Conservation (phyloP, 352 stramenopile genomes). For the Globisporangium cystogenes region DNA sequence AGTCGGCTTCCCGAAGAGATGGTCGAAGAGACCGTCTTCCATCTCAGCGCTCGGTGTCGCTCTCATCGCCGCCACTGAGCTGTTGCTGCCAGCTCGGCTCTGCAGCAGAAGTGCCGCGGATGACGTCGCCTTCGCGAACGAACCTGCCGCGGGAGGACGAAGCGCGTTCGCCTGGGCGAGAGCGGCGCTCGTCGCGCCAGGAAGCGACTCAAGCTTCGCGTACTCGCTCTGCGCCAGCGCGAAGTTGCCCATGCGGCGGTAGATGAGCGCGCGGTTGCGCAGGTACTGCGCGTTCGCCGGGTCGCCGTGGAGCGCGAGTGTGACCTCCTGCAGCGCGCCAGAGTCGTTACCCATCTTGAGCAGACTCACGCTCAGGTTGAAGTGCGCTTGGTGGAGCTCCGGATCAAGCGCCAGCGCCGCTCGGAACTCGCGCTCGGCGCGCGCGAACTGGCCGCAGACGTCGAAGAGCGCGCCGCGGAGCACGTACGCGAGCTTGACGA, state of each 20-base stretch:
- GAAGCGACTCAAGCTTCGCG: constrained; percentile 25
- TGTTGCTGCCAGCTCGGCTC: neutral
- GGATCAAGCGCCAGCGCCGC: constrained; percentile 35
- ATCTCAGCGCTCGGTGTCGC: constrained; percentile 22
- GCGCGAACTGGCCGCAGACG: constrained; percentile 28
- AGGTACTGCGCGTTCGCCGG: constrained; percentile 42
- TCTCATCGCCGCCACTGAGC: neutral
- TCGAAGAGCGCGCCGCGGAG: constrained; percentile 58
- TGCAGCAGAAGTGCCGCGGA: constrained; percentile 4
- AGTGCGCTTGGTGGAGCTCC: constrained; percentile 54
- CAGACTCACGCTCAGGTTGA: constrained; percentile 46
- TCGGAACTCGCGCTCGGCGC: constrained; percentile 46
- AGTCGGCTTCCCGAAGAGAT: constrained; percentile 64
- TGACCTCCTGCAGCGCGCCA: constrained; percentile 28
- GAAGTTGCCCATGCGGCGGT: constrained; percentile 46
- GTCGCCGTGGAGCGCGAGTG: constrained; percentile 30
- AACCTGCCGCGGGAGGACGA: neutral
- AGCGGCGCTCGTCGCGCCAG: neutral
- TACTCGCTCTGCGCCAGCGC: constrained; percentile 46
- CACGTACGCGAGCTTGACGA: constrained; percentile 58
- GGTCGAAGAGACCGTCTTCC: constrained; percentile 56
- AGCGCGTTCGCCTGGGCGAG: constrained; percentile 3
- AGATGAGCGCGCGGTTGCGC: constrained; percentile 47
- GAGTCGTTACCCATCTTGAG: constrained; percentile 45
- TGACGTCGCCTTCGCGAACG: constrained; percentile 8